These are phyloP conservation scores for Phytophthora ohioensis DNA, from an alignment of 352 stramenopile species.

Conservation along the genomic window DNA sequence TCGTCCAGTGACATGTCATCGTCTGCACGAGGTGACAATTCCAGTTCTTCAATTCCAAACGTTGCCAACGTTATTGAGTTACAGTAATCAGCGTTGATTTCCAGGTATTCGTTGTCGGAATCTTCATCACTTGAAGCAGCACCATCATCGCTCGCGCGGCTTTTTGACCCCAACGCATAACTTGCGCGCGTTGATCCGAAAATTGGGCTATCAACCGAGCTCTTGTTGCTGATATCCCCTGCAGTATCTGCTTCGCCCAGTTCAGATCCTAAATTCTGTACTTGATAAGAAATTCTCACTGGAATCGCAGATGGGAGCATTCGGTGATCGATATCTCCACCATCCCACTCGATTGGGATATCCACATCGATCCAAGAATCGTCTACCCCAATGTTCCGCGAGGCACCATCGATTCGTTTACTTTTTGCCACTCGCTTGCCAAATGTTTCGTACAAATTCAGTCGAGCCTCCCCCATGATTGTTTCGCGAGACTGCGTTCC, in stretches of 20 bases:
- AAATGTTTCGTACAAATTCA: conserved; percentile 31
- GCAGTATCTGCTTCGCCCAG: not conserved
- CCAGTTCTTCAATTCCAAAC: conserved; percentile 55
- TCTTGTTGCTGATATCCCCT: not conserved
- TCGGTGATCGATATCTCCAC: not conserved
- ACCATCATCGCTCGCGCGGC: not conserved
- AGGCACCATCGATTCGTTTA: not conserved
- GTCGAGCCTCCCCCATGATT: conserved; percentile 29
- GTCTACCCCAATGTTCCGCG: not conserved
- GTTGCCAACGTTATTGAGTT: conserved; percentile 52
- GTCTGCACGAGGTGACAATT: conserved; percentile 46
- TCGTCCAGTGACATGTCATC: not conserved
- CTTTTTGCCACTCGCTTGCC: not conserved
- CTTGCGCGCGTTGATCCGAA: not conserved
- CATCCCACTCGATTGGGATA: conserved; percentile 12
- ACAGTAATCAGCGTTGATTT: conserved; percentile 21
- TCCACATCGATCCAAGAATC: conserved; percentile 1
- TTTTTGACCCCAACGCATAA: not conserved
- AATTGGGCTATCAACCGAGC: not conserved
- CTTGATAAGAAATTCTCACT: conserved; percentile 11
- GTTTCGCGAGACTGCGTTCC: conserved; percentile 20
- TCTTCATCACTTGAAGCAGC: not conserved
- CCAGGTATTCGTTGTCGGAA: conserved; percentile 3
- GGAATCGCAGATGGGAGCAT: conserved; percentile 8
- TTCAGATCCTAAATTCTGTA: not conserved